Evolutionary conservation across 257 asterid species (phyloP).

Genomic region (Solanum lignicaule): DNA sequence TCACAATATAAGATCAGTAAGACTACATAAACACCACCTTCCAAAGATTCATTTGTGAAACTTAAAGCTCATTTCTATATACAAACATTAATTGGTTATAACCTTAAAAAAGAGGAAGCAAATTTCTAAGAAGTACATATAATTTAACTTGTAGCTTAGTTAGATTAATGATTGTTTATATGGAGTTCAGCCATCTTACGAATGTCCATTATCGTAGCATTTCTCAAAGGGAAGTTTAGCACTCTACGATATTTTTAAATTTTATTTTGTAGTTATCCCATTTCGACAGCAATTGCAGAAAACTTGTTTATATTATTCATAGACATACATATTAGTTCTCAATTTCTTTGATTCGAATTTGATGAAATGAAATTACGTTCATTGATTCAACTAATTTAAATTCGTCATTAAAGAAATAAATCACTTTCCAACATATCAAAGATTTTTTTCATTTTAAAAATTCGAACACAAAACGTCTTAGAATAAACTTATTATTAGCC

Average conservation of each 20-base stretch:
- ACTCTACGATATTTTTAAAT: too few relatives aligned
- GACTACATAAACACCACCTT: too few relatives aligned
- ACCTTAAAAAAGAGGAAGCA: background rate
- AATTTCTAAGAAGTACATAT: background rate
- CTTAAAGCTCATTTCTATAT: background rate
- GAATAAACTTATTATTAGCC: background rate
- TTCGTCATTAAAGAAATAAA: background rate
- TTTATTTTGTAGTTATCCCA: too few relatives aligned
- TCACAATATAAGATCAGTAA: background rate
- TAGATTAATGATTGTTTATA: too few relatives aligned
- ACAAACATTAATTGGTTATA: background rate
- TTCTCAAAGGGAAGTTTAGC: too few relatives aligned
- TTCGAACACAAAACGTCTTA: background rate
- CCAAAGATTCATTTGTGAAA: background rate
- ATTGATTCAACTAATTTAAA: background rate
- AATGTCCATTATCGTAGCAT: too few relatives aligned
- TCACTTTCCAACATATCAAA: too few relatives aligned
- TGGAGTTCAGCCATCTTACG: too few relatives aligned
- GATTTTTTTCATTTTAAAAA: background rate
- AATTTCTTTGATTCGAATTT: too few relatives aligned
- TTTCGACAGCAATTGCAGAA: too few relatives aligned
- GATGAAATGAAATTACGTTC: too few relatives aligned
- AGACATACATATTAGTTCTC: background rate
- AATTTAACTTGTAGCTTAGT: background rate
- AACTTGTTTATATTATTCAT: too few relatives aligned